A percentile compares a stretch with the other conserved stretches of the same genome.
phyloP scores from a whole-genome alignment of 257 asterid genomes.

The Apocynum venetum region DNA sequence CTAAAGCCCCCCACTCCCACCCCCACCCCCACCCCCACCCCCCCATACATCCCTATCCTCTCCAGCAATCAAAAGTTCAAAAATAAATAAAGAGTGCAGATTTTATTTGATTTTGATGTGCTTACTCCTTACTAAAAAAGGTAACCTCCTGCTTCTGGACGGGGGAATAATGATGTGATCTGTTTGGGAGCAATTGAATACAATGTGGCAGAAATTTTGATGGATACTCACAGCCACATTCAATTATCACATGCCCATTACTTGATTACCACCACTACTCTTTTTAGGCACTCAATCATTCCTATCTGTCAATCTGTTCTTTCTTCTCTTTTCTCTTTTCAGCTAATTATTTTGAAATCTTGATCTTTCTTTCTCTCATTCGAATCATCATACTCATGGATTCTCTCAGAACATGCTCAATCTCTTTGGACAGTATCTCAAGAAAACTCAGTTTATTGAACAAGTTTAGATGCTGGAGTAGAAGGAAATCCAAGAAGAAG shows the following conservation, averaged over 20 bases:
- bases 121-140: background rate
- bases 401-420: constrained; percentile 29
- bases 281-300: constrained; percentile 11
- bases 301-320: background rate
- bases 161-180: background rate
- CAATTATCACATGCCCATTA: background rate
- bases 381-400: constrained; percentile 23
- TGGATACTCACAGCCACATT: background rate
- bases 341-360: background rate
- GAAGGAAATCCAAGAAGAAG: constrained; percentile 16
- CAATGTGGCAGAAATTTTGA: background rate
- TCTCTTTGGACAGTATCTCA: constrained; percentile 18
- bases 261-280: background rate
- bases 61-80: background rate
- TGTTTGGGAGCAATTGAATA: background rate
- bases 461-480: constrained; percentile 23
- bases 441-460: constrained; percentile 19
- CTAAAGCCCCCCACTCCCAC: background rate
- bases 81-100: background rate
- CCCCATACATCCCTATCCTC: background rate
- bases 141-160: background rate
- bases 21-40: background rate
- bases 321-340: constrained; percentile 10
- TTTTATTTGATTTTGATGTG: background rate
- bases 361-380: background rate